phyloP scores from a whole-genome alignment of 768 basidiomycete species.

The Tricholoma hemisulphureum region DNA sequence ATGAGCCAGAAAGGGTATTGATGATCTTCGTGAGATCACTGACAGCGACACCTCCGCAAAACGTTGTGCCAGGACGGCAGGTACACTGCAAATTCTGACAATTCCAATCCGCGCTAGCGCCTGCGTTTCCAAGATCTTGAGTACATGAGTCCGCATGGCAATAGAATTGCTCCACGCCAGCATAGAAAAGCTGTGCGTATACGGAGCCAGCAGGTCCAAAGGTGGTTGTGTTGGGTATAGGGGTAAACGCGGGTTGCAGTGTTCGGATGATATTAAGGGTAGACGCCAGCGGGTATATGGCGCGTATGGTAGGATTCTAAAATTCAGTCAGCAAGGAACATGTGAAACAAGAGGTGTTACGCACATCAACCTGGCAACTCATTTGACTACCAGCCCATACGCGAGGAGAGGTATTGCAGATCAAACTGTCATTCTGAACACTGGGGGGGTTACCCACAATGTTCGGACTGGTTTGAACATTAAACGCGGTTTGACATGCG shows the following conservation, averaged over 20 bases:
- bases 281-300: conserved; percentile 66
- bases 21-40: conserved; percentile 61
- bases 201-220: conserved; percentile 52
- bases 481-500: conserved; percentile 68
- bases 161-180: conserved; percentile 86
- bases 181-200: conserved; percentile 75
- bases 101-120: conserved; percentile 55
- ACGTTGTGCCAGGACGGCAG: conserved; percentile 66
- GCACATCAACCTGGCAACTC: conserved; percentile 79
- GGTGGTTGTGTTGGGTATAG: conserved; percentile 58
- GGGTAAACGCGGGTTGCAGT: conserved; percentile 66
- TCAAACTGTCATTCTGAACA: conserved; percentile 61
- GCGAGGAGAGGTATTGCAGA: conserved; percentile 66
- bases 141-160: conserved; percentile 72
- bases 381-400: conserved; percentile 82
- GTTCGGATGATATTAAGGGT: conserved; percentile 80
- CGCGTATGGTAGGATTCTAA: conserved; percentile 84
- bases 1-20: conserved; percentile 58
- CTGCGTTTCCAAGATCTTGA: conserved; percentile 47
- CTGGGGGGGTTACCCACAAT: conserved; percentile 23
- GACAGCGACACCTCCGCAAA: conserved; percentile 60
- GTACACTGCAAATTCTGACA: conserved; percentile 75
- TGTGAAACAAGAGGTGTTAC: conserved; percentile 27
- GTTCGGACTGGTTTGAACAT: conserved; percentile 32
- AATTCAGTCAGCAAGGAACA: neutral